These are phyloP conservation scores for Cutaneotrichosporon mucoides DNA, from an alignment of 1,284 basidiomycete species.

Conservation along the genomic window DNA sequence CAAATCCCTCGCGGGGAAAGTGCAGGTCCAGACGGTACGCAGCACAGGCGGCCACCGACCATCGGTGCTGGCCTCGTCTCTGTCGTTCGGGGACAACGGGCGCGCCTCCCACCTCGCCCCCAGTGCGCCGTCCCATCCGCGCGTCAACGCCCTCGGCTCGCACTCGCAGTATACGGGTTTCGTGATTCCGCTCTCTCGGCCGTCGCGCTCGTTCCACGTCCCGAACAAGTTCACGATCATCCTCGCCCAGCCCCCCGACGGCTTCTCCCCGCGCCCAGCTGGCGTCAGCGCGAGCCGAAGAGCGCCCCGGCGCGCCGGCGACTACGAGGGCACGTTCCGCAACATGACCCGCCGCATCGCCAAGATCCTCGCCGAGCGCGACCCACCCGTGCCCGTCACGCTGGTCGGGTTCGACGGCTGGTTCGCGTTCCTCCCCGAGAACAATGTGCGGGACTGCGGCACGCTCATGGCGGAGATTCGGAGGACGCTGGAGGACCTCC, in stretches of 20 bases:
- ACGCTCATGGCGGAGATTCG: not conserved
- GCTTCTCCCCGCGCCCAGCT: not conserved
- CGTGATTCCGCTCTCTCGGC: not conserved
- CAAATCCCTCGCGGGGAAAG: not conserved
- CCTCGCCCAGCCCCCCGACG: not conserved
- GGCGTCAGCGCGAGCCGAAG: not conserved
- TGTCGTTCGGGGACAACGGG: not conserved
- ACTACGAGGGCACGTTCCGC: conserved; percentile 3
- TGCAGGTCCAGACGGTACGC: not conserved
- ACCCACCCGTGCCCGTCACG: not conserved
- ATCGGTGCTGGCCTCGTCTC: not conserved
- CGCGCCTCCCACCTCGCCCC: not conserved
- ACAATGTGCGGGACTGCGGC: not conserved
- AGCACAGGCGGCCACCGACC: not conserved
- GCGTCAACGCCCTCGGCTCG: not conserved
- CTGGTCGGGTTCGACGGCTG: not conserved
- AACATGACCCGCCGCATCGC: not conserved
- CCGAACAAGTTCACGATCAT: not conserved
- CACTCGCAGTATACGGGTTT: not conserved
- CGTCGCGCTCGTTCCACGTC: not conserved
- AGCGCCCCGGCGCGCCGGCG: not conserved
- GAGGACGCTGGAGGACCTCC: not conserved
- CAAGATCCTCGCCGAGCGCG: not conserved
- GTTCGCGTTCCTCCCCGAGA: not conserved
- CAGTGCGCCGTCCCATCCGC: not conserved